Evolutionary conservation across 768 basidiomycete species (phyloP), one percentile per base, ranked within the genome.

Genomic region (Sporobolomyces phaffii): DNA sequence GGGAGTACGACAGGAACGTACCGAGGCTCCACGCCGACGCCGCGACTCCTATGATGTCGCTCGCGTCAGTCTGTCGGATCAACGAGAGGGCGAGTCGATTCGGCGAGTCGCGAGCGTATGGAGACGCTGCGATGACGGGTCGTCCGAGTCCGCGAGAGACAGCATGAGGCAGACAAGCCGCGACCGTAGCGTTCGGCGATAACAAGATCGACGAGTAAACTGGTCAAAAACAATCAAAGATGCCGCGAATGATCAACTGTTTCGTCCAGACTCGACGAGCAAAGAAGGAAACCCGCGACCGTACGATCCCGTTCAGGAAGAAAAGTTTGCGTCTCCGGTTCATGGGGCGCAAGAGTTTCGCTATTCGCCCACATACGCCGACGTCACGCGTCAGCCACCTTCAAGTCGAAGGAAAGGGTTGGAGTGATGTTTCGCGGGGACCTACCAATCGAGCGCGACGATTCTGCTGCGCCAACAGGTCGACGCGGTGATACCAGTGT

Each of bases 81-180:
- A 58, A 24, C 5, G 56, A 45, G 24, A 45, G 41, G 4, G 56
- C 56, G 15, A 58, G 28, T n/a, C 18, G 38, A 28, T 15, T 10
- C n/a, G n/a, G n/a, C n/a, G n/a, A n/a, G 31, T 58, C 56, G 45
- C 24, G 7, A 20, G 17, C 22, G 41, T 33, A 13, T 22, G 56
- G 56, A 10, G 43, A 44, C 33, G 56, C 56, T 5, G 56, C 56
- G 18, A 58, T 45, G 18, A 58, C 56, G 7, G 56, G 56, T 44
- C 43, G 56, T n/a, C n/a, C 6, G 43, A 29, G 2, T 18, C 3
- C 41, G 41, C 28, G 11, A 1, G 6, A 1, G 43, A 58, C 22
- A 22, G 3, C 28, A 5, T 33, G 17, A 3, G 56, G 41, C 17
- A 58, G 41, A 6, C n/a, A 38, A n/a, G 45, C 56, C 20, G 45